These are phyloP conservation scores for Hypsizygus ulmarius DNA, from an alignment of 1,284 basidiomycete genomes.

Conservation along the genomic window DNA sequence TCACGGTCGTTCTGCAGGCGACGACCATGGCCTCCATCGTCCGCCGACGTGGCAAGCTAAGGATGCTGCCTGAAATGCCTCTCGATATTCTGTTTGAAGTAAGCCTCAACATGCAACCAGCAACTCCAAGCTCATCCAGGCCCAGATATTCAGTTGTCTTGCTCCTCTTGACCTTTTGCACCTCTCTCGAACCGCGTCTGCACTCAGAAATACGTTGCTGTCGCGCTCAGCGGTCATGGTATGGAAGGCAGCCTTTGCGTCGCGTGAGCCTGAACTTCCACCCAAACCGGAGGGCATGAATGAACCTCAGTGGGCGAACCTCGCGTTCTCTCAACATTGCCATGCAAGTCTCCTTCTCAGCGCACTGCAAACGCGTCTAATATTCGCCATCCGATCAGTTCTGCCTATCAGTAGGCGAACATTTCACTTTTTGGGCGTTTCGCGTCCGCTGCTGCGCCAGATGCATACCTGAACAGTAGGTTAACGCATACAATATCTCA, in stretches of 20 bases:
- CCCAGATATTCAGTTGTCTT: slow-evolving; percentile 24
- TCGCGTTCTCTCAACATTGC: slow-evolving; percentile 4
- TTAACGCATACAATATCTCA: neutral
- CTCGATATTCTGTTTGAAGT: slow-evolving; percentile 30
- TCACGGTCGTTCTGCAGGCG: neutral
- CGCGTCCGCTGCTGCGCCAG: slow-evolving; percentile 2
- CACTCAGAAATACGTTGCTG: slow-evolving; percentile 27
- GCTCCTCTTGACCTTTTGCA: slow-evolving; percentile 27
- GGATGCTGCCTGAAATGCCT: slow-evolving; percentile 22
- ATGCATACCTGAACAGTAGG: slow-evolving; percentile 4
- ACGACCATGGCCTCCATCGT: neutral
- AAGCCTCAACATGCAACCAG: neutral
- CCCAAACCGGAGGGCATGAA: neutral
- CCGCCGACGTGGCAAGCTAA: slow-evolving; percentile 17
- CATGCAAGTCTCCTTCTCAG: slow-evolving; percentile 3
- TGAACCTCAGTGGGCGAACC: slow-evolving; percentile 9
- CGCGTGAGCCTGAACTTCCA: slow-evolving; percentile 15
- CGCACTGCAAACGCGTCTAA: neutral
- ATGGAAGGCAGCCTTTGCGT: slow-evolving; percentile 22
- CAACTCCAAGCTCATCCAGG: slow-evolving; percentile 1
- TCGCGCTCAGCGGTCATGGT: slow-evolving; percentile 20
- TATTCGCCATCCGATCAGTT: neutral
- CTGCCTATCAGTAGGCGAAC: slow-evolving; percentile 3
- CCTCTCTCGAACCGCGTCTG: slow-evolving; percentile 27
- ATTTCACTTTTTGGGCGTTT: slow-evolving; percentile 1